Base-by-base conservation (phyloP, 495 filamentous ascomycete species). In the Aspergillus bridgeri region DNA sequence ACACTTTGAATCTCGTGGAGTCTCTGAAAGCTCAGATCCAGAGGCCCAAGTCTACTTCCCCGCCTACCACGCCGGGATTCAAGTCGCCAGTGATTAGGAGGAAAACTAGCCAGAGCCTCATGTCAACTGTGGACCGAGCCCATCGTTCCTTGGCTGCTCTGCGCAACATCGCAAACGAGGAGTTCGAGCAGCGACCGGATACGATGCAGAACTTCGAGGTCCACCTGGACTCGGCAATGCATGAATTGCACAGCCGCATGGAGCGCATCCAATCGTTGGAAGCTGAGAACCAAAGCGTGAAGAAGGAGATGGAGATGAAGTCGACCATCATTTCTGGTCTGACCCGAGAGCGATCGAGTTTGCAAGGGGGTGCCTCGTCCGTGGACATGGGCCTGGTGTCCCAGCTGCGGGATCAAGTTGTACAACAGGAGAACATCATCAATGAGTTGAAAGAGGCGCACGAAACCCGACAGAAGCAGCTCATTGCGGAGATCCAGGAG, bases 301-400 rank as follows among this genome's bases (percentile, higher is more conserved):
- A 89, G 76, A 94, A 89, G 71, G 95, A 97, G 68, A 96, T 98
- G 89, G 95, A 98, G 60, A 84, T 81, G 54, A 98, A 98, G 81
- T 89, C 89, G 74, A 88, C 88, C 21, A 92, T 98, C 64, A 97
- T 98, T 58, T 90, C 91, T 18, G 94, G 94, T 6, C 81, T 98
- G 33, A 95, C 95, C 18, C 84, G 92, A 43, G 94, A 98, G 69
- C 81, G 94, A 63, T 91, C 91, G 3, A 92, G 89, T 69, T 83
- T 96, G 74, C 91, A 91, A 67, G 77, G 80, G 42, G 77, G 80
- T 24, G 84, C 85, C 3, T 89, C 91, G 11, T 89, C 92, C 15
- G 88, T 97, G 69, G 94, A 98, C 64, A 95, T 96, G 73, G 91
- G 89, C 6, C 84, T 96, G 51, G 89, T 98, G n/a, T 84, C 89